Conservation (phyloP, 306 rosid genomes). For the Trichosanthes truncata region DNA sequence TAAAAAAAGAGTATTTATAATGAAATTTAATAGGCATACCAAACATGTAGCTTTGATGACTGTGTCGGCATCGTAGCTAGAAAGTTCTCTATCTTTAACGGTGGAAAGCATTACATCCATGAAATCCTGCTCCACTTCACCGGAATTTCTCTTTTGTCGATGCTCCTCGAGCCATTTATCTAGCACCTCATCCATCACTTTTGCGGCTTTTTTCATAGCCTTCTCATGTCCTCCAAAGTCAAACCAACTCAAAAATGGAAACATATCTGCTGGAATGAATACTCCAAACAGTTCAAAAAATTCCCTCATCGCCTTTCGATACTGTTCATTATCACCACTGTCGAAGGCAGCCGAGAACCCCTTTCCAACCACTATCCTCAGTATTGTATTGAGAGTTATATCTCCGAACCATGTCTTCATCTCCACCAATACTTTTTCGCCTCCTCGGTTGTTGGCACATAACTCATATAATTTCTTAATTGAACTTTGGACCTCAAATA, state of each 20-base stretch:
- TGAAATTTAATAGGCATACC: constrained; percentile 11
- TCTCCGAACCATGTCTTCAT: constrained; percentile 34
- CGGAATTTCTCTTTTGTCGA: constrained; percentile 13
- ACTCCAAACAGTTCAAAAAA: constrained; percentile 39
- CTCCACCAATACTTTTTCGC: constrained; percentile 20
- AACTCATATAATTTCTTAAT: background rate
- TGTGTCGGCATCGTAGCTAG: constrained; percentile 27
- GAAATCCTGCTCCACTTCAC: constrained; percentile 25
- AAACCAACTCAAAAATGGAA: constrained; percentile 45
- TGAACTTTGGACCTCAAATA: constrained; percentile 4
- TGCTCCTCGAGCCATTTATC: constrained; percentile 48
- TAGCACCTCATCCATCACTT: constrained; percentile 37
- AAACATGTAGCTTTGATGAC: constrained; percentile 54
- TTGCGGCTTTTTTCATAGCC: constrained; percentile 35
- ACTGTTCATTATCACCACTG: constrained; percentile 18
- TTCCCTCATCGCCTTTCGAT: constrained; percentile 29
- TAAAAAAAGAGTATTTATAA: too few species aligned
- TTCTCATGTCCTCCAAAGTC: constrained; percentile 35
- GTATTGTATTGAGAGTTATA: constrained; percentile 35
- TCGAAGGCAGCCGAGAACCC: constrained; percentile 13
- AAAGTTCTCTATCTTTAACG: constrained; percentile 22
- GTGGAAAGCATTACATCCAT: constrained; percentile 53
- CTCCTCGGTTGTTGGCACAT: background rate
- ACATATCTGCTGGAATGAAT: constrained; percentile 38
- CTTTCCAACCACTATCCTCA: constrained; percentile 53